Base-by-base conservation (phyloP, 805 yeast genomes). In the Candida ascalaphidarum region DNA sequence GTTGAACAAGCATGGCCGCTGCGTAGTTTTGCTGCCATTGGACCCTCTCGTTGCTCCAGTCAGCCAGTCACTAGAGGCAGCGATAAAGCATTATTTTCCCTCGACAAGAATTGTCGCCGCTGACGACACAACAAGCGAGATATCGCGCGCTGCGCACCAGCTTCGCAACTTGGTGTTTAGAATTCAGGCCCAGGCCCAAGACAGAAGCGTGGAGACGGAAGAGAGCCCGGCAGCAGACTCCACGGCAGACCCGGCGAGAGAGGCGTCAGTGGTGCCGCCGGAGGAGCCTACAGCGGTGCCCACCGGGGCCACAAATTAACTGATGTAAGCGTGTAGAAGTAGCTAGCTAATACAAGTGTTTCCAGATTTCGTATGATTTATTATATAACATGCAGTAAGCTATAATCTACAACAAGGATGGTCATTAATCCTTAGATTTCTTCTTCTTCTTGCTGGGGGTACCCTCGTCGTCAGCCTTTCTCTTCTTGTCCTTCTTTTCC, bases 41-140 rank as follows among this genome's bases (percentile, higher is more conserved):
- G 85, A 79, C 49, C 78, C 82, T 4, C 20, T 77, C 9, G 57
- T 81, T 26, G 62, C 59, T 21, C 88, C 92, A 17, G 25, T 78
- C 25, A 84, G 81, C 54, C 53, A 63, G 20, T 55, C 62, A 19
- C 49, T 81, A 28, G 76, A 68, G 35, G 48, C 58, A 2, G 40
- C 61, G 14, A 61, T 73, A 17, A 49, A 57, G 22, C 52, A 50
- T 20, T 58, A 64, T 37, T 58, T 71, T 21, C 80, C 81, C 12
- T 55, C 54, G n/a, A 38, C 55, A 13, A 53, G 55, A 33, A 43
- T 50, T 14, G 66, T 71, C 4, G 42, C 65, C 9, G 48, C 58
- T 9, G 67, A 67, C 11, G 60, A 56, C 3, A 63, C 52, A 30
- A 57, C 75, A 4, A 77, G 75, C 47, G 88, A 81, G 52, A 33